A percentile compares a stretch with the other conserved stretches of the same genome.
Evolutionary conservation across 2,329 filamentous ascomycete genomes (phyloP).

Genomic region (Didymosphaeria variabile): DNA sequence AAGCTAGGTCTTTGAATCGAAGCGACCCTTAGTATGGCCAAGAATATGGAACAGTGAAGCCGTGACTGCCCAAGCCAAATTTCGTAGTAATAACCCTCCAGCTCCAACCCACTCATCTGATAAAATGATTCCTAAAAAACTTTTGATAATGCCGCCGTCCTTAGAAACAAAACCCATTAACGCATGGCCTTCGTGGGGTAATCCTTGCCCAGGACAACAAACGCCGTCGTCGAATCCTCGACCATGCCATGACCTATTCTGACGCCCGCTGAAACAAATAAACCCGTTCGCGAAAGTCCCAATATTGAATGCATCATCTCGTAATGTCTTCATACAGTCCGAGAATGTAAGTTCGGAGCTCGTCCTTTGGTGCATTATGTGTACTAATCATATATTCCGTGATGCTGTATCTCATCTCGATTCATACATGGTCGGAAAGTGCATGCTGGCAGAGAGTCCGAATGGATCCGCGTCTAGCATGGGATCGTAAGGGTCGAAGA

Average conservation of each 20-base stretch:
- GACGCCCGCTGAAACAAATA: conserved; percentile 46
- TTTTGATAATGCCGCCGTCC: conserved; percentile 37
- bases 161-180: conserved; percentile 23
- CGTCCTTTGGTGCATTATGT: conserved; percentile 4
- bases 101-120: not conserved
- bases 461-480: conserved; percentile 94
- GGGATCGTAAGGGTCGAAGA: conserved; percentile 80
- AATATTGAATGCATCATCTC: conserved; percentile 11
- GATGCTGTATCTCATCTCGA: conserved; percentile 42
- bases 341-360: not conserved
- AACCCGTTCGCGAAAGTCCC: conserved; percentile 20
- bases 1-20: conserved; percentile 11
- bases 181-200: conserved; percentile 15
- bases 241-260: conserved; percentile 22
- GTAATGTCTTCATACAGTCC: conserved; percentile 6
- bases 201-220: conserved; percentile 23
- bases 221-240: conserved; percentile 36
- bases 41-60: conserved; percentile 14
- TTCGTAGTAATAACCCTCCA: conserved; percentile 1
- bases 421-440: conserved; percentile 81
- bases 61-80: conserved; percentile 13
- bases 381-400: not conserved
- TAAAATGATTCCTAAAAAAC: conserved; percentile 25
- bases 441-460: conserved; percentile 92
- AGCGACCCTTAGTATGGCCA: conserved; percentile 7